Evolutionary conservation across 352 stramenopile species (phyloP).

Genomic region (Thraustochytrium sp.): DNA sequence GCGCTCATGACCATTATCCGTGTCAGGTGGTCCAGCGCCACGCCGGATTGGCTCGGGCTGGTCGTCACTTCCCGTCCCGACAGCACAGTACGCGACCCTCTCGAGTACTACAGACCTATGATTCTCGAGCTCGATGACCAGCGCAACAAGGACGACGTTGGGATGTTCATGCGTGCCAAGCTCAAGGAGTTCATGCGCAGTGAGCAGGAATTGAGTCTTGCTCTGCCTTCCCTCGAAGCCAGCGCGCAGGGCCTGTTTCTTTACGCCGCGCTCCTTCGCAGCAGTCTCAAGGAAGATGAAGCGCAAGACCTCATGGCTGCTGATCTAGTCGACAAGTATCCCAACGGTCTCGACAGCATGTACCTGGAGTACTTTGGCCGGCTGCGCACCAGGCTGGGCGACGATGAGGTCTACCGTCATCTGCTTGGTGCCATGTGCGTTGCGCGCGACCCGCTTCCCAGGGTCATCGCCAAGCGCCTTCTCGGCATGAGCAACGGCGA

Average conservation of each 20-base stretch:
- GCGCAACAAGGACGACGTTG: background rate
- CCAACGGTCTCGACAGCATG: background rate
- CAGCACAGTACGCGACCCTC: background rate
- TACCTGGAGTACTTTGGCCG: background rate
- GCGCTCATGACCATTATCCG: background rate
- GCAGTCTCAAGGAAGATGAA: background rate
- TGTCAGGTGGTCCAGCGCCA: background rate
- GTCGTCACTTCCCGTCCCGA: background rate
- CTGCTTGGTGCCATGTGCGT: background rate
- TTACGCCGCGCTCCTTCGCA: background rate
- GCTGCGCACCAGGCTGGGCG: background rate
- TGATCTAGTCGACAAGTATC: background rate
- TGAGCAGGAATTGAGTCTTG: background rate
- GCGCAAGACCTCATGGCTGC: background rate
- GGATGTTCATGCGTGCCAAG: background rate
- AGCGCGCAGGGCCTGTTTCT: background rate
- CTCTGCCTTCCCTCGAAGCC: background rate
- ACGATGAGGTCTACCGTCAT: background rate
- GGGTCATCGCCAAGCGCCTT: background rate
- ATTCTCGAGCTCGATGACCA: background rate
- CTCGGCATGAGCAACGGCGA: too few relatives aligned
- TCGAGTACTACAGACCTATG: background rate
- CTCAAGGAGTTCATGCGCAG: background rate
- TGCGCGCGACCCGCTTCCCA: background rate
- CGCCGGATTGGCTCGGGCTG: background rate